Evolutionary conservation across 2,329 filamentous ascomycete species (phyloP).

Genomic region (Trichoderma koningiopsis): DNA sequence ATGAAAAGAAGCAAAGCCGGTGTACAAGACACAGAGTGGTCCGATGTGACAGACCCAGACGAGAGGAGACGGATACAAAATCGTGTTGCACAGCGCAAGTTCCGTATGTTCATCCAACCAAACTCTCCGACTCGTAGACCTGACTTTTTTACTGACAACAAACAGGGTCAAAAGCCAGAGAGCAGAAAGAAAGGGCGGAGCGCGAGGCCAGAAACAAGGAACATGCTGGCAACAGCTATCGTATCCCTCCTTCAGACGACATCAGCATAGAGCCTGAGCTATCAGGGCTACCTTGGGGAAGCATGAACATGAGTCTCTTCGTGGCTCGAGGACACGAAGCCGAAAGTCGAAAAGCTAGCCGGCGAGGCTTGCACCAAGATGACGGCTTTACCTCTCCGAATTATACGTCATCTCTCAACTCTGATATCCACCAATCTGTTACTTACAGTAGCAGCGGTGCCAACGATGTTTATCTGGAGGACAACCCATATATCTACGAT

Average conservation of each 20-base stretch:
- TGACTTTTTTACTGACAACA: slow-evolving; percentile 18
- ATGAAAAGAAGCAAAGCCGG: slow-evolving; percentile 47
- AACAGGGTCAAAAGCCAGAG: slow-evolving; percentile 70
- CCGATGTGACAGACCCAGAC: slow-evolving; percentile 67
- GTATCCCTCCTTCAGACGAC: slow-evolving; percentile 59
- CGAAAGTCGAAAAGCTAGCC: slow-evolving; percentile 48
- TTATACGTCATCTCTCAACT: slow-evolving; percentile 34
- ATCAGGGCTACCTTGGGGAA: slow-evolving; percentile 73
- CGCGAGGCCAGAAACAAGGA: slow-evolving; percentile 65
- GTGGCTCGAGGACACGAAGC: slow-evolving; percentile 54
- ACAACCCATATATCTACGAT: slow-evolving; percentile 35
- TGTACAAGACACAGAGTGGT: slow-evolving; percentile 64
- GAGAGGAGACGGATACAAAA: slow-evolving; percentile 77
- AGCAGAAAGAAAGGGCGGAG: slow-evolving; percentile 66
- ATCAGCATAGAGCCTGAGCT: slow-evolving; percentile 53
- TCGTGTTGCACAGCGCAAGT: slow-evolving; percentile 73
- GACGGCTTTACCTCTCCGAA: slow-evolving; percentile 39
- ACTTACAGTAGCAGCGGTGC: slow-evolving; percentile 40
- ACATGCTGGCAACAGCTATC: slow-evolving; percentile 66
- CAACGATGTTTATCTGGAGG: slow-evolving; percentile 41
- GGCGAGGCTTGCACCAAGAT: slow-evolving; percentile 40
- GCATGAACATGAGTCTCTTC: slow-evolving; percentile 62
- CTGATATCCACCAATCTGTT: slow-evolving; percentile 33
- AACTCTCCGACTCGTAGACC: background rate
- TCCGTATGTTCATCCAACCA: slow-evolving; percentile 55